Conservation (phyloP, 1,284 basidiomycete genomes). For the Wolfiporia cocos region DNA sequence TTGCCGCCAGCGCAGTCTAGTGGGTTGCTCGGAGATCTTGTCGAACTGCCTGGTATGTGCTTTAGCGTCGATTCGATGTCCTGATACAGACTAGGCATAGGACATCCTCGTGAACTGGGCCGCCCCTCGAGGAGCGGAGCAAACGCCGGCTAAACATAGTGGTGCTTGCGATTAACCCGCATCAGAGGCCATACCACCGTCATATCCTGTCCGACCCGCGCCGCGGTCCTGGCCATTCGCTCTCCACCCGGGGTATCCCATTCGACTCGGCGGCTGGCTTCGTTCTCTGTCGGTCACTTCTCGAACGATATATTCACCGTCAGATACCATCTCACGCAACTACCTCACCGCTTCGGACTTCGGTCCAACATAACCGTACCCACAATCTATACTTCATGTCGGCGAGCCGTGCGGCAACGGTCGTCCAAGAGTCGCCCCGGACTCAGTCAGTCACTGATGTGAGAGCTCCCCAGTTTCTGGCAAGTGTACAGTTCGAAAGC, state of each 20-base stretch:
- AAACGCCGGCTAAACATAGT: slow-evolving; percentile 3
- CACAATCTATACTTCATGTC: slow-evolving; percentile 6
- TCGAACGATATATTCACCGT: not conserved
- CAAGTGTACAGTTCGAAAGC: slow-evolving; percentile 6
- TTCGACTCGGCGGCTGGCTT: slow-evolving; percentile 1
- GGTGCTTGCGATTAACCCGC: not conserved
- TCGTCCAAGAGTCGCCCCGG: slow-evolving; percentile 12
- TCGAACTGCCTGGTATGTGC: too few species aligned
- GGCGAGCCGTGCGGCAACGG: slow-evolving; percentile 8
- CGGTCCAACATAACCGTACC: not conserved
- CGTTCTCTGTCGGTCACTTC: not conserved
- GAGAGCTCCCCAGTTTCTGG: slow-evolving; percentile 15
- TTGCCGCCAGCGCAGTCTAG: too few species aligned
- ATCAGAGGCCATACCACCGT: not conserved
- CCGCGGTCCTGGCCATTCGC: not conserved
- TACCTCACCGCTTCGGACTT: not conserved
- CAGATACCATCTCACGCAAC: not conserved
- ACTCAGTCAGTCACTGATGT: slow-evolving; percentile 8
- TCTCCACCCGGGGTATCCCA: slow-evolving; percentile 3
- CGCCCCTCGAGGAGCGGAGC: not conserved
- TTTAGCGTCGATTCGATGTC: too few species aligned
- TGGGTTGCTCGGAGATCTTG: too few species aligned
- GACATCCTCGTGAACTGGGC: not conserved
- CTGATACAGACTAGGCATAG: too few species aligned
- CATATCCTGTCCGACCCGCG: slow-evolving; percentile 1